Evolutionary conservation across 192 early-diverging fungal species (phyloP), one percentile per base, ranked within the genome.

Genomic region (Martensiomyces pterosporus): DNA sequence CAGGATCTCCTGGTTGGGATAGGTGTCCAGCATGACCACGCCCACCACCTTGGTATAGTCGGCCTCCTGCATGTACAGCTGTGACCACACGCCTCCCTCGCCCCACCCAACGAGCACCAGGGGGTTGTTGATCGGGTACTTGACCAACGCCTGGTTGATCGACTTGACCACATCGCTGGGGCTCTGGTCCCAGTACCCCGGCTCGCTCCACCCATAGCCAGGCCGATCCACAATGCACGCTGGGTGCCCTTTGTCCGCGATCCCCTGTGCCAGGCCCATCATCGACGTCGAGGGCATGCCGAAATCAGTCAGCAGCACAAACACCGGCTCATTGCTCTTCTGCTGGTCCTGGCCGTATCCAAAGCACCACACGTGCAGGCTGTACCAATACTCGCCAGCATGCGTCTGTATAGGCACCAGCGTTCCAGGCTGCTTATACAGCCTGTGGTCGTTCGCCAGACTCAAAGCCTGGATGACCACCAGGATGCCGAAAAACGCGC

Each of bases 151-250:
- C 43, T 68, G 59, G 49, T 68, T 58, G 47, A 77, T 67, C 0
- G 64, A 63, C 54, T 77, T 52, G 18, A 77, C 68, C 0, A 77
- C 75, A n/a, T 77, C 64, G 7, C 39, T 26, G 3, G 75, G 75
- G 37, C 58, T 47, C 55, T 77, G 75, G 24, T 49, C 40, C 69
- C 63, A 66, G 51, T 73, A 73, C 36, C 75, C 75, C 0, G 75
- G 69, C 39, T 72, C 75, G 53, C 75, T 77, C 75, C 75, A 77
- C 40, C 75, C 75, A 39, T 77, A 77, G 5, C 75, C 75, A 14
- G 75, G 75, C 36, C 75, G 64, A 37, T 77, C 75, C 12, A 72
- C 42, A 17, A 77, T 55, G 27, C 75, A 77, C 19, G 69, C 75
- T 0, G 68, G 52, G 37, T 71, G 58, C 7, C 69, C 69, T 27